Evolutionary conservation across 179 eudicot genomes (phyloP), one percentile per base, ranked within the genome.

Genomic region (Patellifolia procumbens): DNA sequence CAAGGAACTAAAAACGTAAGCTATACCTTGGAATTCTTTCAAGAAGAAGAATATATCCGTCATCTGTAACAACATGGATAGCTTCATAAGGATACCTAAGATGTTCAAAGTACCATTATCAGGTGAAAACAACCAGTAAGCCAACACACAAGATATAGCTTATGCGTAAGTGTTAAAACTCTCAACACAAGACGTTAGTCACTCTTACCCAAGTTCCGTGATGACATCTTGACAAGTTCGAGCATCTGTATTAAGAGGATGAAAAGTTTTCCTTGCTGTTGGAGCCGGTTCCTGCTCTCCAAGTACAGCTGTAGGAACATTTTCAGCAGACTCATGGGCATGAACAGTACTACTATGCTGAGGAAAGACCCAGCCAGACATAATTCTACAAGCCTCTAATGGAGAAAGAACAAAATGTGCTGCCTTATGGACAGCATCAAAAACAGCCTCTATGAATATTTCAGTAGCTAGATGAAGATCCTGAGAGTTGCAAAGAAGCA

Each of bases 1-100:
- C 7, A 1, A n/a, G 24, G 60, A 64, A 65, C 35, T 34, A 32
- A 39, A 15, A 17, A 31, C 17, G 6, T 37, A 56, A 73, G 45
- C 37, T 31, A 26, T 76, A 93, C 99, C 99, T 95, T 55, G 99
- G 99, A 66, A 95, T 93, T 80, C 99, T 93, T 83, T 95, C 99
- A 79, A 95, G 82, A 82, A 89, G 86, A 73, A 95, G 98, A 76
- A 93, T 89, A 81, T 95, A 95, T 42, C 98, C 99, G 79, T 95
- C 99, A 53, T 89, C 83, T 1, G 99, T 95, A 71, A 93, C 89
- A 51, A 95, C 99, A 74, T 82, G 92, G 79, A 95, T 89, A 74
- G 96, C 98, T 88, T 93, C 99, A 88, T 95, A 95, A 45, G 97
- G 99, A 82, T 95, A 95, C 89, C 99, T 95, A 78, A 49, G 78